Conservation (phyloP, 768 basidiomycete species). For the Mycena amicta region DNA sequence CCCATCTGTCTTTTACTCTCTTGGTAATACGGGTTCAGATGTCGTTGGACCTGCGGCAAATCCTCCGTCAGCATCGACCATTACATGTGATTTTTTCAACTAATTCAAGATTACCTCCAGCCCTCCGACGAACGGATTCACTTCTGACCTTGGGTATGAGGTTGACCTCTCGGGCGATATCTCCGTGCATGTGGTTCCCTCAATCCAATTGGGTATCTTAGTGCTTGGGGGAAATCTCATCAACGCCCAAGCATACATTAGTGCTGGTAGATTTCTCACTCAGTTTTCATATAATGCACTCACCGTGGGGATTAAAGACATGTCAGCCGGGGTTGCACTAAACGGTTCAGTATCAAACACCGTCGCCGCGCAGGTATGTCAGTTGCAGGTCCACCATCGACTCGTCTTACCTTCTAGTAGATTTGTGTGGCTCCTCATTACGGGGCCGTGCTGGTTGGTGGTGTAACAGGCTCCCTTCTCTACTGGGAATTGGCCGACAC, state of each 20-base stretch:
- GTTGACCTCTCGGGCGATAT: constrained; percentile 27
- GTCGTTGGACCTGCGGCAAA: neutral
- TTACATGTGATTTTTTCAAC: too few species aligned
- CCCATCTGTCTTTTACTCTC: neutral
- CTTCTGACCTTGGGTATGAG: neutral
- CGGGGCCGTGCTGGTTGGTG: neutral
- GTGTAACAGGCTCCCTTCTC: neutral
- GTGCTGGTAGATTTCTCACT: neutral
- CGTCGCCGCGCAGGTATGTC: constrained; percentile 8
- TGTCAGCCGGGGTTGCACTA: constrained; percentile 20
- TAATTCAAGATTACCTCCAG: too few species aligned
- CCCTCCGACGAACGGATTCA: neutral
- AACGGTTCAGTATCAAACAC: constrained; percentile 21
- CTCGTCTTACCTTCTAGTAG: neutral
- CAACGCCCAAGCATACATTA: constrained; percentile 23
- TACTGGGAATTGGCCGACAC: neutral
- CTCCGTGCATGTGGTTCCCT: constrained; percentile 25
- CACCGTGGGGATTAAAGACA: constrained; percentile 15
- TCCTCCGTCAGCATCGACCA: neutral
- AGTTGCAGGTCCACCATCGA: neutral
- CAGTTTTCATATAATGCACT: too few species aligned
- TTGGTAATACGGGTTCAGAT: neutral
- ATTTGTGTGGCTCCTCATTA: neutral
- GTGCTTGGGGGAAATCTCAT: constrained; percentile 25
- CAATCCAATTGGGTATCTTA: constrained; percentile 25